These are phyloP conservation scores for Colletotrichum liriopes DNA, from an alignment of 2,329 filamentous ascomycete genomes.

Conservation along the genomic window DNA sequence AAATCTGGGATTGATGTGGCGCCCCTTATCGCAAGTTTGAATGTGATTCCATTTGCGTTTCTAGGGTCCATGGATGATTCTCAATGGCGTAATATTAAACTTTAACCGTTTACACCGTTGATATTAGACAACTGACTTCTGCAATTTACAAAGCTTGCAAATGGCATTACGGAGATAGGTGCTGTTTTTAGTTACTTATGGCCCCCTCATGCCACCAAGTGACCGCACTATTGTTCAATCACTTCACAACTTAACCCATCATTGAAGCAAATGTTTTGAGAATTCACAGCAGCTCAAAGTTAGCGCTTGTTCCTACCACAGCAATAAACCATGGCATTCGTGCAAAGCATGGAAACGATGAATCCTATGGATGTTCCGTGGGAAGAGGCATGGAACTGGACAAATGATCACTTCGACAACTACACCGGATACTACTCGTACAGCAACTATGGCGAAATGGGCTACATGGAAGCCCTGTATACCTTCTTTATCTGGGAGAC, in stretches of 20 bases:
- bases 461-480: not conserved
- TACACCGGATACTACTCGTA: not conserved
- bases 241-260: not conserved
- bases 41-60: not conserved
- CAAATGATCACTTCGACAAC: not conserved
- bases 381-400: not conserved
- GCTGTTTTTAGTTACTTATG: not conserved
- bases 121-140: no score
- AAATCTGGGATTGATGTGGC: not conserved
- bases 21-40: not conserved
- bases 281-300: no score
- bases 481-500: not conserved
- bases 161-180: not conserved
- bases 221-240: no score
- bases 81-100: not conserved
- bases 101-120: not conserved
- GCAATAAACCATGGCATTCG: not conserved
- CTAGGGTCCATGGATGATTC: not conserved
- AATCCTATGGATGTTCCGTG: not conserved
- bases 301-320: not conserved
- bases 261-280: not conserved
- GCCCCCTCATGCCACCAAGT: not conserved
- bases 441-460: not conserved
- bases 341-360: not conserved
- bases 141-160: rapidly evolving